Evolutionary conservation across 2,329 filamentous ascomycete genomes (phyloP).

Genomic region (Penicillium sp.): DNA sequence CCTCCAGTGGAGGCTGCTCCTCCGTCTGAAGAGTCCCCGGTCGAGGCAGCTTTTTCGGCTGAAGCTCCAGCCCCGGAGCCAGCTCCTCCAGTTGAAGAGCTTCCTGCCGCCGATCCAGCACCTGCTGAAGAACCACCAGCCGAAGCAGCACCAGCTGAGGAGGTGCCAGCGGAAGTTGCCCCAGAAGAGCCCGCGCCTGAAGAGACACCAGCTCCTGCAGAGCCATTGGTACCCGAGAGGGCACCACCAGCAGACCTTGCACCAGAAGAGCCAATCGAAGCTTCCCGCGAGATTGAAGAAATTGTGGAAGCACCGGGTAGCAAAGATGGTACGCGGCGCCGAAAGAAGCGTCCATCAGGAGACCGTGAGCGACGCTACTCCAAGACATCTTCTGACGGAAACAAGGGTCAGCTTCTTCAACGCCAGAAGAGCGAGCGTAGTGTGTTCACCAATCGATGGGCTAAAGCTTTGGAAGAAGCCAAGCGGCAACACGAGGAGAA

Average conservation of each 20-base stretch:
- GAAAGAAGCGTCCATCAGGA: constrained; percentile 31
- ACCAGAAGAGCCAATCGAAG: constrained; percentile 9
- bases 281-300: not conserved
- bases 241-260: constrained; percentile 3
- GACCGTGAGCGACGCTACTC: constrained; percentile 37
- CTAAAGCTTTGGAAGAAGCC: constrained; percentile 36
- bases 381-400: constrained; percentile 38
- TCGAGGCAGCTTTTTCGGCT: not conserved
- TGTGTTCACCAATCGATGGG: constrained; percentile 36
- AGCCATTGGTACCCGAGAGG: constrained; percentile 1
- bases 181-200: not conserved
- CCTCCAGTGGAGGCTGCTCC: not conserved
- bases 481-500: constrained; percentile 38
- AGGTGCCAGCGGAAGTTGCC: not conserved
- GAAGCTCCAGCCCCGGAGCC: not conserved
- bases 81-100: not conserved
- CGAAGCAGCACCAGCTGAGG: not conserved
- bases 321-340: constrained; percentile 21
- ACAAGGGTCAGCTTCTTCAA: constrained; percentile 28
- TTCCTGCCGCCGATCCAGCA: not conserved
- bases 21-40: not conserved
- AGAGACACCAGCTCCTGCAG: not conserved
- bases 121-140: constrained; percentile 5
- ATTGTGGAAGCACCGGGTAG: constrained; percentile 1
- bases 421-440: constrained; percentile 35